phyloP scores from a whole-genome alignment of 2,329 filamentous ascomycete species.

The Fusarium robinianum region DNA sequence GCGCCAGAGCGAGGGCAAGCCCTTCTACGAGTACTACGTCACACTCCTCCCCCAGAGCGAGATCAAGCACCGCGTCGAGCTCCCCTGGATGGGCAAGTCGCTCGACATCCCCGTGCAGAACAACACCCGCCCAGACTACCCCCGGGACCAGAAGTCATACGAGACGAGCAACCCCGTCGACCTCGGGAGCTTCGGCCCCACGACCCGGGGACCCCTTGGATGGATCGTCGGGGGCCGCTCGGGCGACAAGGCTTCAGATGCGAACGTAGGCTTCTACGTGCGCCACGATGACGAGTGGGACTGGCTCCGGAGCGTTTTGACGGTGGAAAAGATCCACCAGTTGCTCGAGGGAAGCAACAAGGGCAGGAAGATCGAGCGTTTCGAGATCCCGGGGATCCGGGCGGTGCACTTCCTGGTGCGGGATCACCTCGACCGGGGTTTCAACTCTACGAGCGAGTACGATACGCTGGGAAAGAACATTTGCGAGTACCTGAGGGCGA shows the following conservation, averaged over 20 bases:
- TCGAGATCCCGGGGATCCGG: constrained; percentile 16
- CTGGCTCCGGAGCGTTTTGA: constrained; percentile 1
- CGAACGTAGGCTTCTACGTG: constrained; percentile 7
- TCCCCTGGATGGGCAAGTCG: constrained; percentile 22
- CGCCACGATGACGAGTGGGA: constrained; percentile 1
- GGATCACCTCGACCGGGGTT: constrained; percentile 49
- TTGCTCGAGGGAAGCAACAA: constrained; percentile 27
- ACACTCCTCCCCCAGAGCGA: constrained; percentile 33
- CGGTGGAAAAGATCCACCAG: constrained; percentile 2
- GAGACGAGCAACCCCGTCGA: constrained; percentile 29
- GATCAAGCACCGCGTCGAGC: constrained; percentile 27
- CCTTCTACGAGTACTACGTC: constrained; percentile 28
- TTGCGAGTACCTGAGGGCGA: constrained; percentile 48
- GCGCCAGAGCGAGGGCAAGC: constrained; percentile 41
- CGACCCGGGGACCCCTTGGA: constrained; percentile 32
- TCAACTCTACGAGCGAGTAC: constrained; percentile 45
- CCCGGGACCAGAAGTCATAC: constrained; percentile 33
- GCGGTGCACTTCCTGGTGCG: constrained; percentile 47
- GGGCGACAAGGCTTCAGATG: constrained; percentile 8
- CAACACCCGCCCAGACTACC: constrained; percentile 29
- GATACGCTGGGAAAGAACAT: constrained; percentile 50
- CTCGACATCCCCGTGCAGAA: constrained; percentile 28
- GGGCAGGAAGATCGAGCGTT: constrained; percentile 16
- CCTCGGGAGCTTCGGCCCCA: constrained; percentile 28
- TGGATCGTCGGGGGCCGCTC: constrained; percentile 36